phyloP scores from a whole-genome alignment of 2,329 filamentous ascomycete genomes.

The Penicillium sp. region DNA sequence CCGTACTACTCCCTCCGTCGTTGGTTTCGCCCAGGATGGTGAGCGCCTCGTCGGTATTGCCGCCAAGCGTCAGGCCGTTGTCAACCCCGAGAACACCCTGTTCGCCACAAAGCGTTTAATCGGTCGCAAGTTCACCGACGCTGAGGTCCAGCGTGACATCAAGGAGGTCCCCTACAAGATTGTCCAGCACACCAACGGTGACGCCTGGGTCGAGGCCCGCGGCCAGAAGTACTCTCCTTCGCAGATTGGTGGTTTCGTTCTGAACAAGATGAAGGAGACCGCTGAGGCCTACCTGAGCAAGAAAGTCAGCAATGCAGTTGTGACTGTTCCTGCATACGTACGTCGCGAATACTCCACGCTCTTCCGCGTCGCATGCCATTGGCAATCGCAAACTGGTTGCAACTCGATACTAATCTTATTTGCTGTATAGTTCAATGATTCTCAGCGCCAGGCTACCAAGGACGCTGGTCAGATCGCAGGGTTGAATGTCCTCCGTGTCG shows the following conservation, averaged over 20 bases:
- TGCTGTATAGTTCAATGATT: slow-evolving; percentile 99
- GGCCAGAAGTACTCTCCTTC: slow-evolving; percentile 95
- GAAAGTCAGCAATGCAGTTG: slow-evolving; percentile 89
- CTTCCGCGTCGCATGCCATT: too few species aligned
- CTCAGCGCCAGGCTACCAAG: slow-evolving; percentile 96
- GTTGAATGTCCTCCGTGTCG: slow-evolving; percentile 92
- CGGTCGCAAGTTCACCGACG: slow-evolving; percentile 90
- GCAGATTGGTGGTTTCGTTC: slow-evolving; percentile 94
- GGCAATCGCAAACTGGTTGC: too few species aligned
- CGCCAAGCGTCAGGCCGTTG: slow-evolving; percentile 95
- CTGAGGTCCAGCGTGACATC: slow-evolving; percentile 92
- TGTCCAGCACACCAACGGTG: slow-evolving; percentile 90
- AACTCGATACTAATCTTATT: too few species aligned
- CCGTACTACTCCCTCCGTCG: slow-evolving; percentile 86
- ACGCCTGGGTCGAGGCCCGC: slow-evolving; percentile 91
- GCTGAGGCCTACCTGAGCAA: slow-evolving; percentile 89
- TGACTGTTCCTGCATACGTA: slow-evolving; percentile 95
- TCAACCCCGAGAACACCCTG: slow-evolving; percentile 97
- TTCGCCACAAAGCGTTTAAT: slow-evolving; percentile 99
- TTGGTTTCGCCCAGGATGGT: slow-evolving; percentile 90
- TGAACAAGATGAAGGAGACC: slow-evolving; percentile 99
- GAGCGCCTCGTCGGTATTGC: slow-evolving; percentile 96
- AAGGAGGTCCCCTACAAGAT: slow-evolving; percentile 99
- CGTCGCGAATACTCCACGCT: too few species aligned
- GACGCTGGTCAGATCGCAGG: slow-evolving; percentile 95